Evolutionary conservation across 2,329 filamentous ascomycete genomes (phyloP), one percentile per base, ranked within the genome.

Genomic region (Beauveria australis): DNA sequence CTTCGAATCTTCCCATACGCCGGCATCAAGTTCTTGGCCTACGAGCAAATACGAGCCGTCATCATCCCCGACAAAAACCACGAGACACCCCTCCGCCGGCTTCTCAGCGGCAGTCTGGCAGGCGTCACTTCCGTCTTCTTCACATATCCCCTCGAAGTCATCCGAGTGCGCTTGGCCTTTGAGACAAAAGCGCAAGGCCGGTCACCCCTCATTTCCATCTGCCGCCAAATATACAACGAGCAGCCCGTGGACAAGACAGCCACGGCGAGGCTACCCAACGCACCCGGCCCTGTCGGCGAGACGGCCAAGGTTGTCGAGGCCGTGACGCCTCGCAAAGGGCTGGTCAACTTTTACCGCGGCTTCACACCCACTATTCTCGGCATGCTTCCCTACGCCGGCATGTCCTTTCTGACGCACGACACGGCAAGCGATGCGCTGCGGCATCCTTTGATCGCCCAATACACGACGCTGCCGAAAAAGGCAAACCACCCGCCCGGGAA

Each of bases 1-100:
- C 81, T 97, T 57, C 88, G 94, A 65, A 96, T 99, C 64, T 99
- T 97, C 68, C 94, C 94, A 6, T 99, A 99, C 73, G 94, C 93
- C 18, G 93, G 90, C 51, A 96, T 97, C 75, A 99, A 99, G 71
- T 99, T 99, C 70, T 83, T 99, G 47, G 92, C 93, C 51, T 99
- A 99, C 77, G 94, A 99, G 74, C 94, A 99, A 74, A 91, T 97
- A 65, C 89, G 94, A 62, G 85, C 88, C 14, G 69, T 87, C 16
- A 70, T 97, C 37, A 97, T 99, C 63, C 83, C 83, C 1, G 78
- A 76, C 43, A 84, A 80, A 56, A 78, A 87, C 6, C 81, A 95
- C 61, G 94, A 99, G 72, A 97, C 93, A 0, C 83, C 89, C 1
- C 73, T 89, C 30, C 85, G 94, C 54, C 84, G 94, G 12, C 83